Base-by-base conservation (phyloP, 768 basidiomycete genomes). In the Trichaptum fuscoviolaceum region DNA sequence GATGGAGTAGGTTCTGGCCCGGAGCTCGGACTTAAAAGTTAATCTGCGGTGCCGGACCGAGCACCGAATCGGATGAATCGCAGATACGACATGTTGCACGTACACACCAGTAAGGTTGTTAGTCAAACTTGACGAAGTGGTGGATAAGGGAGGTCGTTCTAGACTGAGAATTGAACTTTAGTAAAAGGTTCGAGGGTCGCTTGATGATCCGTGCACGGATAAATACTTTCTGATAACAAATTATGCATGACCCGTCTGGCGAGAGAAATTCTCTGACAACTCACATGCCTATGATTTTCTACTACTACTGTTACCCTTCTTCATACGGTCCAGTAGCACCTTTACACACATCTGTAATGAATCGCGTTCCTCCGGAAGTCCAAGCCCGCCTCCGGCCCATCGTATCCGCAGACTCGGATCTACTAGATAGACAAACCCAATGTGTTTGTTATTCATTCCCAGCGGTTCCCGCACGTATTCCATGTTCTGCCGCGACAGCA, bases 301-400 rank as follows among this genome's bases (percentile, higher is more conserved):
- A 52, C 42, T 20, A 52, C 42, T 52, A 52, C 20, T 52, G 42
- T 12, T 52, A 52, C 42, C 42, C 66, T 79, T 79, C 64, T 82
- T 79, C 52, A 85, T 74, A 67, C 92, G 80, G 60, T 84, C 84
- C 68, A 95, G 73, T 23, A 95, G 79, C 2, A 92, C 88, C 4
- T 85, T 85, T 0, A 86, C 81, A 71, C 92, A 93, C 57, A 78
- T 86, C 75, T 89, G 81, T 64, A 97, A 77, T 15, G 87, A 83
- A 65, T 84, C 78, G 2, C 84, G 80, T 75, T 98, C 96, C 67
- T 92, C 87, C 2, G 75, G 73, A 67, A 85, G 90, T 0, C 95
- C 92, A 71, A 93, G 91, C 7, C 90, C 94, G 70, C 94, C 92
- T 10, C 87, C 96, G 0, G 91, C 96, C 96, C 96, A 99, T 23